These are phyloP conservation scores for Colletotrichum melonis DNA, from an alignment of 2,329 filamentous ascomycete genomes.

Conservation along the genomic window DNA sequence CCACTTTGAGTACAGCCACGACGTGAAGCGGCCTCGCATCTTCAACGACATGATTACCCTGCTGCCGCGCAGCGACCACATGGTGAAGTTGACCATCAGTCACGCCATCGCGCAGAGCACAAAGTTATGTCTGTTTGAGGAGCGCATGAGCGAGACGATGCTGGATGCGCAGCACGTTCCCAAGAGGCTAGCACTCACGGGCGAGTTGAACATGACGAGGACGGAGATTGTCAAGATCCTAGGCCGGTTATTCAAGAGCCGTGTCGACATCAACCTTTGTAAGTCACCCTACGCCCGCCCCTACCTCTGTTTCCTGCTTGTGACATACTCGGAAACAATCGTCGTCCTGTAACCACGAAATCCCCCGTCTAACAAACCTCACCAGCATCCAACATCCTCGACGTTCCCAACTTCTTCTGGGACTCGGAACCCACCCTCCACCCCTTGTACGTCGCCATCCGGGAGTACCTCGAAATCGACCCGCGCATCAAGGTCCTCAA, in stretches of 20 bases:
- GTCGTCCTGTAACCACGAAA: constrained; percentile 46
- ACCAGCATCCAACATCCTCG: constrained; percentile 91
- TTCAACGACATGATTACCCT: constrained; percentile 99
- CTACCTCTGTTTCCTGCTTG: neutral
- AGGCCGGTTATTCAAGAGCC: constrained; percentile 89
- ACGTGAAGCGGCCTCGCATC: constrained; percentile 87
- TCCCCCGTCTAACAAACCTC: neutral
- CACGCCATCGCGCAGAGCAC: constrained; percentile 98
- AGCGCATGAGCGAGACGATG: constrained; percentile 96
- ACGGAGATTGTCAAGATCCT: constrained; percentile 94
- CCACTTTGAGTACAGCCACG: constrained; percentile 94
- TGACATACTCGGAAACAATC: too few species aligned
- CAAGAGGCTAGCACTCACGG: constrained; percentile 87
- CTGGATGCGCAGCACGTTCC: constrained; percentile 91
- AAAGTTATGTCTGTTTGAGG: constrained; percentile 95
- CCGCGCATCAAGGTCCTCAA: constrained; percentile 96
- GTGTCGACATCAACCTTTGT: constrained; percentile 98
- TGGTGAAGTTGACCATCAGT: constrained; percentile 98
- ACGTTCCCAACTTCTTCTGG: constrained; percentile 98
- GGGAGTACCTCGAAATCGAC: constrained; percentile 98
- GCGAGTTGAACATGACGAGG: constrained; percentile 89
- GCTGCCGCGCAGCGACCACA: constrained; percentile 89
- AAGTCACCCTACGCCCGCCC: constrained; percentile 52
- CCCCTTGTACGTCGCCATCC: constrained; percentile 92
- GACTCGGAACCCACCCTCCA: constrained; percentile 95